A percentile compares a stretch with the other conserved stretches of the same genome.
These are phyloP conservation scores for Saprolegnia parasitica DNA, from an alignment of 352 stramenopile genomes.

Conservation along the genomic window DNA sequence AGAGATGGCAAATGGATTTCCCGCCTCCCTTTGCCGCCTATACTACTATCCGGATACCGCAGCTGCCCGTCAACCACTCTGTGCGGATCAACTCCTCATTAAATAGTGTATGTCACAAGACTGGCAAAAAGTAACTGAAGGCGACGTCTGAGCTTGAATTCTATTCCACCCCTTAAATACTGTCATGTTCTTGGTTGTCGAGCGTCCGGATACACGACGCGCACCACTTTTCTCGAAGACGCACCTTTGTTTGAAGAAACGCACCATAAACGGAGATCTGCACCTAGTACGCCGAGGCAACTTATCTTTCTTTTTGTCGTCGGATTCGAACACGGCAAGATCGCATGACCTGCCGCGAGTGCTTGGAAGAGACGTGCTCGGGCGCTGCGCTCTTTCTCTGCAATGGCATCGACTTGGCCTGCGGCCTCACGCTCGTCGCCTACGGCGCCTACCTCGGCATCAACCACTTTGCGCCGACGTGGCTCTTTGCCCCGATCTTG, in stretches of 20 bases:
- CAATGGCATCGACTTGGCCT: conserved; percentile 63
- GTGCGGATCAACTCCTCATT: neutral
- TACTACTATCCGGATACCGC: conserved; percentile 8
- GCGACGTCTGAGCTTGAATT: no score
- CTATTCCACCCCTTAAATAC: no score
- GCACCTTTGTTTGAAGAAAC: neutral
- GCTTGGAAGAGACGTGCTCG: conserved; percentile 44
- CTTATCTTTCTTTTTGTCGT: neutral
- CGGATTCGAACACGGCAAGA: neutral
- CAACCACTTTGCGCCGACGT: conserved; percentile 61
- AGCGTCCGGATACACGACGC: no score
- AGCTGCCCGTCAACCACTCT: neutral
- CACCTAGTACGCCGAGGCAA: neutral
- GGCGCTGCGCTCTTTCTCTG: conserved; percentile 65
- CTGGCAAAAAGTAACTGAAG: no score
- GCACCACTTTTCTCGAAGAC: no score
- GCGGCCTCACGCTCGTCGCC: conserved; percentile 47
- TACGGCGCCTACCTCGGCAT: conserved; percentile 64
- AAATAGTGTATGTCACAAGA: no score
- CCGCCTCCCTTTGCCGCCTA: conserved; percentile 3
- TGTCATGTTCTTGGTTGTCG: no score
- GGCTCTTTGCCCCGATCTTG: conserved; percentile 62
- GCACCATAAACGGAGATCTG: neutral
- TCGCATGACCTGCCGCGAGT: conserved; percentile 28
- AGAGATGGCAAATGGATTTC: neutral